phyloP scores from a whole-genome alignment of 768 basidiomycete species.

The Lactifluus pinguis region DNA sequence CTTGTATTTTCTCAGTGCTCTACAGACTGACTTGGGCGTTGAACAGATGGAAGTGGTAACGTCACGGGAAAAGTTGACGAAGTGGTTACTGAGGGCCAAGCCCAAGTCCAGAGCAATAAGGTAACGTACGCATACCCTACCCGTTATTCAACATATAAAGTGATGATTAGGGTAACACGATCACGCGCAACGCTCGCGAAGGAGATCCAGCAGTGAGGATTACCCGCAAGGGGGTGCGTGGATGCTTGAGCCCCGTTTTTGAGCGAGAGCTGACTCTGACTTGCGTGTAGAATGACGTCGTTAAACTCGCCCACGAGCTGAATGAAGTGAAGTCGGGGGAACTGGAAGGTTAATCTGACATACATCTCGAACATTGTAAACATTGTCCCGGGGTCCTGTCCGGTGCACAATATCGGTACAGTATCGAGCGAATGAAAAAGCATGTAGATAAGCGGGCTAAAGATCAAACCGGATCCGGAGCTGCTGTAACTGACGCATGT shows the following conservation, averaged over 20 bases:
- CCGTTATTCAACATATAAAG: background rate
- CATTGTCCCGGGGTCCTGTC: background rate
- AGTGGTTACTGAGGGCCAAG: constrained; percentile 35
- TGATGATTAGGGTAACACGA: constrained; percentile 31
- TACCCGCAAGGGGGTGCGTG: constrained; percentile 34
- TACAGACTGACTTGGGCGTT: background rate
- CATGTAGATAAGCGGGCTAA: too few species aligned
- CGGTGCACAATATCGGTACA: background rate
- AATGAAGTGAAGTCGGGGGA: constrained; percentile 33
- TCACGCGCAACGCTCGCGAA: constrained; percentile 34
- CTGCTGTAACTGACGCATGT: too few species aligned
- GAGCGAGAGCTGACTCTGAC: background rate
- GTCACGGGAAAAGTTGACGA: constrained; percentile 6
- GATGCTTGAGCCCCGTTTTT: background rate
- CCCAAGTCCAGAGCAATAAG: constrained; percentile 39
- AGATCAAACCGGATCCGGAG: too few species aligned
- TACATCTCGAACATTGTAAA: background rate
- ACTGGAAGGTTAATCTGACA: background rate
- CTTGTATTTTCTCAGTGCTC: background rate
- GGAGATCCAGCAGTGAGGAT: constrained; percentile 46
- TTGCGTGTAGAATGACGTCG: constrained; percentile 36
- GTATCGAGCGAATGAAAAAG: too few species aligned
- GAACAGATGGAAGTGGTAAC: constrained; percentile 7
- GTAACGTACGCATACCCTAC: constrained; percentile 15
- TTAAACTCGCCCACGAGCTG: constrained; percentile 43